phyloP scores from a whole-genome alignment of 345 rosid species.

The Aethionema arabicum region DNA sequence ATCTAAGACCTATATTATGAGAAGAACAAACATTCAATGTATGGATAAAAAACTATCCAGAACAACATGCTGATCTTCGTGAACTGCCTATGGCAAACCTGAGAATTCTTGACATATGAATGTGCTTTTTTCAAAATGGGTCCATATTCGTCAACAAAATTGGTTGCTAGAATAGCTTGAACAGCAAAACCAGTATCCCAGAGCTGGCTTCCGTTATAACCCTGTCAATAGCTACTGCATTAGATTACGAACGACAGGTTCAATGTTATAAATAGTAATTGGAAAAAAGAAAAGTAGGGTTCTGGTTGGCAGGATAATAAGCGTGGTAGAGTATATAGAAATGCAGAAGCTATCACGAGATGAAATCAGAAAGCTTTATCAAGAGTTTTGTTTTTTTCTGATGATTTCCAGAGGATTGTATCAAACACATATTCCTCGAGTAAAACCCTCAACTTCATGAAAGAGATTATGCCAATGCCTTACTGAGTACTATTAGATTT shows the following conservation, averaged over 20 bases:
- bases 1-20: conserved; percentile 58
- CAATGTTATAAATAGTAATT: conserved; percentile 14
- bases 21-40: conserved; percentile 1
- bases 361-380: conserved; percentile 20
- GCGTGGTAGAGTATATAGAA: neutral
- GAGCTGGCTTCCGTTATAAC: conserved; percentile 94
- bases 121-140: conserved; percentile 68
- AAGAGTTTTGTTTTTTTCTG: conserved; percentile 15
- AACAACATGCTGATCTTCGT: conserved; percentile 21
- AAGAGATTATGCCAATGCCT: neutral
- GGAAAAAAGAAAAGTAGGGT: neutral
- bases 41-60: neutral
- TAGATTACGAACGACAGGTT: conserved; percentile 31
- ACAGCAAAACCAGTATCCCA: conserved; percentile 91
- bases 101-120: conserved; percentile 59
- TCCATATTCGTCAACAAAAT: conserved; percentile 69
- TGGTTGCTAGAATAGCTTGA: conserved; percentile 82
- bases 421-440: neutral
- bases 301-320: conserved; percentile 14
- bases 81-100: conserved; percentile 45
- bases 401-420: conserved; percentile 8
- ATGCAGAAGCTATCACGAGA: conserved; percentile 6
- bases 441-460: neutral
- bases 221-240: conserved; percentile 54
- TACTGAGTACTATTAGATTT: neutral